These are phyloP conservation scores for Acrodontium crateriforme DNA, from an alignment of 2,329 filamentous ascomycete species.

Conservation along the genomic window DNA sequence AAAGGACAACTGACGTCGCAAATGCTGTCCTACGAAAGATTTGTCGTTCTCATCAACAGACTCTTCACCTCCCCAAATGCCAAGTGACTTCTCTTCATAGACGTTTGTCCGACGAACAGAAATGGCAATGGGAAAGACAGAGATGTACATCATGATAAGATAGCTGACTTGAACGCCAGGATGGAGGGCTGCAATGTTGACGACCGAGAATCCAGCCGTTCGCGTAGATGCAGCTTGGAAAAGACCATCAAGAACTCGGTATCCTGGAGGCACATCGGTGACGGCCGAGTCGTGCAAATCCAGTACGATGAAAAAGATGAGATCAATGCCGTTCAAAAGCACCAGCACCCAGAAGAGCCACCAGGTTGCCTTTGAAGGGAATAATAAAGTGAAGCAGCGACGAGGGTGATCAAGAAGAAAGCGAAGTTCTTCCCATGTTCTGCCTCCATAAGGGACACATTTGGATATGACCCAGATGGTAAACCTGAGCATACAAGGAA, in stretches of 20 bases:
- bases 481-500: constrained; percentile 86
- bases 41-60: constrained; percentile 44
- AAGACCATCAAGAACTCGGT: constrained; percentile 69
- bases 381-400: constrained; percentile 88
- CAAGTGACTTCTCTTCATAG: constrained; percentile 81
- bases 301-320: constrained; percentile 83
- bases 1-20: constrained; percentile 87
- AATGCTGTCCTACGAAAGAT: constrained; percentile 80
- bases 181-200: constrained; percentile 65
- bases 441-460: constrained; percentile 35
- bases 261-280: constrained; percentile 52
- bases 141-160: constrained; percentile 99
- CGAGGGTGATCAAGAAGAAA: constrained; percentile 91
- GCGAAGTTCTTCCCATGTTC: constrained; percentile 61
- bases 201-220: constrained; percentile 77
- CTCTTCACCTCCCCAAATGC: constrained; percentile 48
- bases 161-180: constrained; percentile 89
- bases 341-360: constrained; percentile 85
- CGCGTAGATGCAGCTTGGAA: constrained; percentile 84
- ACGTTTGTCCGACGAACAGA: constrained; percentile 89
- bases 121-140: constrained; percentile 91
- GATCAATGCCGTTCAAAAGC: constrained; percentile 66
- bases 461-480: constrained; percentile 74
- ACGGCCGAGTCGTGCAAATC: constrained; percentile 67
- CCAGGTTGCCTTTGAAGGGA: constrained; percentile 84